Evolutionary conservation across 2,329 filamentous ascomycete species (phyloP), one percentile per base, ranked within the genome.

Genomic region (Cladosporium sp.): DNA sequence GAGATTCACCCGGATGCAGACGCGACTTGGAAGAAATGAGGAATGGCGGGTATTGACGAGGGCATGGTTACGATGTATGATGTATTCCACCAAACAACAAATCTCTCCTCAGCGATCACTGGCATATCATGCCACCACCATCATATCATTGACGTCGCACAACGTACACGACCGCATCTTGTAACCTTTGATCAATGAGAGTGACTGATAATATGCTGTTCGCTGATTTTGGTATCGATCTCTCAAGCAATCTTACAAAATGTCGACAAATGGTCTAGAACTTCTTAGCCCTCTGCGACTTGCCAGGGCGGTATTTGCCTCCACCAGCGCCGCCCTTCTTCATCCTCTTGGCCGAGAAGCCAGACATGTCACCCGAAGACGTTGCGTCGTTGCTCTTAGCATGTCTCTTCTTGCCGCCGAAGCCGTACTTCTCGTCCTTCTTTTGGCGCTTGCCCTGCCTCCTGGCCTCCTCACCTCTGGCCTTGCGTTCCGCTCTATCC

Each of bases 341-440:
- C 92, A 97, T 97, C 80, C 88, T 91, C 83, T 89, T 92, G 44
- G 84, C 85, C 64, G 89, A 93, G 82, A 96, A 98, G 1, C 86
- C 88, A 68, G 87, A 87, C 71, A 96, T 81, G 78, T 99, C 95
- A 67, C 87, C 89, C 56, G 89, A 93, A 70, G 91, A 96, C 68
- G 85, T 77, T 58, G 93, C 93, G 79, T 97, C 93, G 71, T 92
- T 92, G 67, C 93, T 97, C 87, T 99, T 99, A 65, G 85, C 80
- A 77, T 93, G 89, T 64, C 90, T 85, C 85, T 99, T 99, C 88
- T 97, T 97, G 72, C 95, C 95, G 67, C 95, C 95, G 75, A 94
- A 97, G 28, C 95, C 95, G 78, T 89, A 98, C 82, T 97, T 97
- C 70, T 91, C 86, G 77, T 99, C 89, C 83, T 96, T 97, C 88